phyloP scores from a whole-genome alignment of 106 monocot genomes.

The Hemerocallis citrina region DNA sequence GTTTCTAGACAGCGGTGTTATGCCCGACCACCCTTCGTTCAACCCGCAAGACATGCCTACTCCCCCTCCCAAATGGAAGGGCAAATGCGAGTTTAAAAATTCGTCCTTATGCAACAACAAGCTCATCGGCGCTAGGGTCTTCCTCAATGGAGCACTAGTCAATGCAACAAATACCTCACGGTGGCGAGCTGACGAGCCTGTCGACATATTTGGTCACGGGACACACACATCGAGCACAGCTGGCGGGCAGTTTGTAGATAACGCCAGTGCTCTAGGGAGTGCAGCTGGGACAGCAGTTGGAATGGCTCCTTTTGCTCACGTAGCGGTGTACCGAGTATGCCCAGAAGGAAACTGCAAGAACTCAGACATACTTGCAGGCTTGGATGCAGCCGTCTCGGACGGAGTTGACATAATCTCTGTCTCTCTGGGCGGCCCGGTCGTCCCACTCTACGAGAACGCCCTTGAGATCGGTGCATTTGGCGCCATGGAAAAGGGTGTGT shows the following conservation, averaged over 20 bases:
- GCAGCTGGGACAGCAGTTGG: conserved; percentile 13
- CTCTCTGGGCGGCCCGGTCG: background rate
- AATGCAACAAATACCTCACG: background rate
- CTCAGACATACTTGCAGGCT: background rate
- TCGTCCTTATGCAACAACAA: conserved; percentile 38
- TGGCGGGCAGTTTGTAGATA: background rate
- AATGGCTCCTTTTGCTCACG: conserved; percentile 11
- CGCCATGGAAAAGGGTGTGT: conserved; percentile 10
- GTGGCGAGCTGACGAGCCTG: background rate
- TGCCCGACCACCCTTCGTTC: conserved; percentile 23
- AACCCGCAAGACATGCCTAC: conserved; percentile 10
- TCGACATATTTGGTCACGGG: conserved; percentile 34
- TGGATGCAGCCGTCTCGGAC: conserved; percentile 3
- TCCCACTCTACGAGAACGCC: background rate
- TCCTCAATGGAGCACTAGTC: background rate
- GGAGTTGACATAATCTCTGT: conserved; percentile 8
- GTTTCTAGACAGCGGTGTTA: conserved; percentile 22
- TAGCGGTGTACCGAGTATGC: conserved; percentile 14
- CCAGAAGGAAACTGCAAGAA: background rate
- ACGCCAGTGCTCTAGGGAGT: conserved; percentile 5
- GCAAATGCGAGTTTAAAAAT: conserved; percentile 14
- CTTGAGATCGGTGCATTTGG: background rate
- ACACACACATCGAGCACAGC: conserved; percentile 32
- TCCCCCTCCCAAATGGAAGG: conserved; percentile 26
- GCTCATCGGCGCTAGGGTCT: conserved; percentile 28